Percentiles rank a stretch among this genome's conserved stretches.
These are phyloP conservation scores for Seminavis robusta DNA, from an alignment of 108 stramenopile genomes.

Conservation along the genomic window DNA sequence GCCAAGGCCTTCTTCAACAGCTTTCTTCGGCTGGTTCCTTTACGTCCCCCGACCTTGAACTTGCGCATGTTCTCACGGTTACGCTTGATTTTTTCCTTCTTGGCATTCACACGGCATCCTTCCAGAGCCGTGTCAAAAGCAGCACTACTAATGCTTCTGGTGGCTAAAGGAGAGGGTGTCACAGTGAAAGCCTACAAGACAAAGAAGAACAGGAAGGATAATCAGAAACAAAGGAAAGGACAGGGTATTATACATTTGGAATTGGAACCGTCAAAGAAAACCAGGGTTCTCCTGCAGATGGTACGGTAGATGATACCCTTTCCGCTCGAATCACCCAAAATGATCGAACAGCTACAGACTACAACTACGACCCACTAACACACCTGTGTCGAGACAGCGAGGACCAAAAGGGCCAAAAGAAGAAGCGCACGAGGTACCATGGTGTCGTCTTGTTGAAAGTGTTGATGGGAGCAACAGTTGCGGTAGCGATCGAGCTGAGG, in stretches of 20 bases:
- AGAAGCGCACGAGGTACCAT: constrained; percentile 27
- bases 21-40: constrained; percentile 81
- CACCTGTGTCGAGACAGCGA: constrained; percentile 34
- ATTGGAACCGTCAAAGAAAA: neutral
- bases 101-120: constrained; percentile 80
- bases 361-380: neutral
- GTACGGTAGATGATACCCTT: neutral
- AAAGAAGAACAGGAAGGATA: neutral
- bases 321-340: neutral
- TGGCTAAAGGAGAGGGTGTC: constrained; percentile 1
- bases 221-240: neutral
- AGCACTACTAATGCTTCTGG: constrained; percentile 2
- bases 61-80: constrained; percentile 92
- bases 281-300: too few relatives aligned
- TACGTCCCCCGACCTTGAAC: constrained; percentile 63
- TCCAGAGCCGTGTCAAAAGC: constrained; percentile 48
- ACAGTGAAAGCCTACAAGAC: constrained; percentile 26
- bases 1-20: constrained; percentile 74
- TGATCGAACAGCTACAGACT: neutral
- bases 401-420: constrained; percentile 22
- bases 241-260: neutral
- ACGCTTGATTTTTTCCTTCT: constrained; percentile 87
- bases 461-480: too few relatives aligned
- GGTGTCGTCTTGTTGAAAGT: too few relatives aligned
- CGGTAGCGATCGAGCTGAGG: too few relatives aligned